A percentile compares a stretch with the other conserved stretches of the same genome.
Conservation (phyloP, 2,329 filamentous ascomycete species). For the Alternaria solani region DNA sequence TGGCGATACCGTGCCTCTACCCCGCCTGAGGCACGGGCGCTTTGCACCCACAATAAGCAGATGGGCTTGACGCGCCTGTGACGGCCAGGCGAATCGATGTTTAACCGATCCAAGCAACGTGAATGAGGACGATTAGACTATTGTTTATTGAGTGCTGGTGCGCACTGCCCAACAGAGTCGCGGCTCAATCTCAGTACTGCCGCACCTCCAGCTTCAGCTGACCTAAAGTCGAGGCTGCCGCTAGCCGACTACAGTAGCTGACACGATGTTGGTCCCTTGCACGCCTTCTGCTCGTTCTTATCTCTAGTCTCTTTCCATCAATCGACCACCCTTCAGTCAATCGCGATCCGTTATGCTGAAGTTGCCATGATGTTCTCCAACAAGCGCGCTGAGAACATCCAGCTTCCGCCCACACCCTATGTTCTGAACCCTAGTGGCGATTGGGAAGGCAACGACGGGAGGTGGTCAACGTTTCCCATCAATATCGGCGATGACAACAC, state of each 20-base stretch:
- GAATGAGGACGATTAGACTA: conserved; percentile 18
- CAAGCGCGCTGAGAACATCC: conserved; percentile 32
- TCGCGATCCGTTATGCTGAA: conserved; percentile 22
- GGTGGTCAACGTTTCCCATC: conserved; percentile 54
- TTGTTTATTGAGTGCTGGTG: conserved; percentile 21
- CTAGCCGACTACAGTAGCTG: conserved; percentile 21
- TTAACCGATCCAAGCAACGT: conserved; percentile 19
- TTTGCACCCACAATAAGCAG: conserved; percentile 27
- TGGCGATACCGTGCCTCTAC: conserved; percentile 23
- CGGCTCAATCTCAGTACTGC: conserved; percentile 17
- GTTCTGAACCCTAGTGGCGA: conserved; percentile 28
- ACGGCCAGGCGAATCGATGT: conserved; percentile 14
- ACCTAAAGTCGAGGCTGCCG: conserved; percentile 26
- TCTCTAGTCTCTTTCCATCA: conserved; percentile 25
- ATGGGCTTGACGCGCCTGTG: conserved; percentile 12
- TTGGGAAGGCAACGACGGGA: conserved; percentile 53
- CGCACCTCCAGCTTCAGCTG: conserved; percentile 27
- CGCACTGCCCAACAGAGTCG: conserved; percentile 11
- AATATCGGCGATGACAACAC: conserved; percentile 44
- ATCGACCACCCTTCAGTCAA: conserved; percentile 6
- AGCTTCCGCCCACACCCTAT: conserved; percentile 20
- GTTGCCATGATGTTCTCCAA: conserved; percentile 30
- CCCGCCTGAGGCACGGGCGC: conserved; percentile 36
- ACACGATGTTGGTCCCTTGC: conserved; percentile 24
- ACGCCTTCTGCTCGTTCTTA: conserved; percentile 19